Evolutionary conservation across 768 basidiomycete species (phyloP).

Genomic region (Lactarius tabidus): DNA sequence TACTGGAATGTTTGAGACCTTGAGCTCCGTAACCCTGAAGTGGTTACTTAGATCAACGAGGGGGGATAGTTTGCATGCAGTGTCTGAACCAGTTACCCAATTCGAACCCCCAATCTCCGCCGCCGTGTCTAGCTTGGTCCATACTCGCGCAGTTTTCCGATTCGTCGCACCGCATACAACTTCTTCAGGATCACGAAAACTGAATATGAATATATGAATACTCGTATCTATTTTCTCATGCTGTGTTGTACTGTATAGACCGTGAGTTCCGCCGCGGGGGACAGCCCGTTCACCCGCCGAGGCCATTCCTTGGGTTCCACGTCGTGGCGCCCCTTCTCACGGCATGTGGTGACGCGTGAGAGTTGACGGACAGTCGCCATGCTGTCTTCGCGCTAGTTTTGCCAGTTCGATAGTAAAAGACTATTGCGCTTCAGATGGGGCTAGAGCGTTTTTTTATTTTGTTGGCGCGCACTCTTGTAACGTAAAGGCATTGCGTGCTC

Average conservation of each 20-base stretch:
- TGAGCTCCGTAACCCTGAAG: conserved; percentile 6
- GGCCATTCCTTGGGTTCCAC: conserved; percentile 22
- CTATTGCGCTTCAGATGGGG: conserved; percentile 22
- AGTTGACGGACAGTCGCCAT: conserved; percentile 16
- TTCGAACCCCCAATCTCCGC: conserved; percentile 15
- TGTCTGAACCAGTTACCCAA: conserved; percentile 1
- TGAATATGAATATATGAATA: conserved; percentile 15
- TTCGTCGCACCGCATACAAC: conserved; percentile 10
- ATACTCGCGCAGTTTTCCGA: conserved; percentile 17
- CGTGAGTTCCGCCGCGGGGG: conserved; percentile 15
- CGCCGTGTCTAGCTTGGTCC: background rate
- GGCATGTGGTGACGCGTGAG: conserved; percentile 23
- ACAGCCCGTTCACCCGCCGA: conserved; percentile 18
- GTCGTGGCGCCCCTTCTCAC: conserved; percentile 24
- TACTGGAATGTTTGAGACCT: conserved; percentile 7
- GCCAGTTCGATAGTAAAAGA: conserved; percentile 22
- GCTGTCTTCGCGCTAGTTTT: conserved; percentile 22
- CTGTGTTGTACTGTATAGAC: background rate
- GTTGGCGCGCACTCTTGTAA: conserved; percentile 18
- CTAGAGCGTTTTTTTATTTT: conserved; percentile 20
- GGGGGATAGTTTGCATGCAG: background rate
- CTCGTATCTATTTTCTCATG: conserved; percentile 11
- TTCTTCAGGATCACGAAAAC: conserved; percentile 15
- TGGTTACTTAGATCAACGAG: background rate
- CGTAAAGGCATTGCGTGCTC: conserved; percentile 20